phyloP scores from a whole-genome alignment of 1,284 basidiomycete species.

The Ganoderma multipileum region DNA sequence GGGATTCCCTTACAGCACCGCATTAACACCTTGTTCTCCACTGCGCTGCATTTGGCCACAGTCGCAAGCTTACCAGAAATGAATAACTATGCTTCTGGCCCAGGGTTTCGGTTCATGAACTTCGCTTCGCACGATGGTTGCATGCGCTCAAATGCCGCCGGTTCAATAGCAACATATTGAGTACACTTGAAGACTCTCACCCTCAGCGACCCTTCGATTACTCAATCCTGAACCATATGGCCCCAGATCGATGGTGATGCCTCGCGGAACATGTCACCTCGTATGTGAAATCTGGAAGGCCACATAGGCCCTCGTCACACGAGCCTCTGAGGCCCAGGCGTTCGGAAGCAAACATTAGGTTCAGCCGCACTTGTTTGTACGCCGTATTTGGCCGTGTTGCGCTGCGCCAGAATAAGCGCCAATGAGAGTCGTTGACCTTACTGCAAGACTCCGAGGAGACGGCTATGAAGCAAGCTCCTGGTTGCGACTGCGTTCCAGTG shows the following conservation, averaged over 20 bases:
- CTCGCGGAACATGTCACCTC: not conserved
- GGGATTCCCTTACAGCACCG: not conserved
- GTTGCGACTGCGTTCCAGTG: not conserved
- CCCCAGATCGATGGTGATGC: slow-evolving; percentile 5
- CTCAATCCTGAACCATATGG: slow-evolving; percentile 13
- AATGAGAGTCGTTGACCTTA: not conserved
- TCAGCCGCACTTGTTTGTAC: slow-evolving; percentile 10
- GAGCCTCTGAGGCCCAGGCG: slow-evolving; percentile 1
- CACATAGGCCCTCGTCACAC: slow-evolving; percentile 1
- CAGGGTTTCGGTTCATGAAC: not conserved
- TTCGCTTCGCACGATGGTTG: slow-evolving; percentile 3
- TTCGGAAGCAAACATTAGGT: not conserved
- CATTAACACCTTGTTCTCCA: slow-evolving; percentile 6
- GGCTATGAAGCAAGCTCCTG: slow-evolving; percentile 9
- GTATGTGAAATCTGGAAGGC: slow-evolving; percentile 1
- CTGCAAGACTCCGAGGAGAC: not conserved
- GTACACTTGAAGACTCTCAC: not conserved
- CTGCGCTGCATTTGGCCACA: not conserved
- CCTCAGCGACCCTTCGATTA: slow-evolving; percentile 9
- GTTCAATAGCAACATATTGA: not conserved
- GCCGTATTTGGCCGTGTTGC: slow-evolving; percentile 20
- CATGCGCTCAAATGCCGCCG: slow-evolving; percentile 8
- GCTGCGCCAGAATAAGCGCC: not conserved
- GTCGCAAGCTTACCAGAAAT: not conserved
- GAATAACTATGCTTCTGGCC: not conserved